Base-by-base conservation (phyloP, 805 yeast genomes). In the Candida sakaeoensis region DNA sequence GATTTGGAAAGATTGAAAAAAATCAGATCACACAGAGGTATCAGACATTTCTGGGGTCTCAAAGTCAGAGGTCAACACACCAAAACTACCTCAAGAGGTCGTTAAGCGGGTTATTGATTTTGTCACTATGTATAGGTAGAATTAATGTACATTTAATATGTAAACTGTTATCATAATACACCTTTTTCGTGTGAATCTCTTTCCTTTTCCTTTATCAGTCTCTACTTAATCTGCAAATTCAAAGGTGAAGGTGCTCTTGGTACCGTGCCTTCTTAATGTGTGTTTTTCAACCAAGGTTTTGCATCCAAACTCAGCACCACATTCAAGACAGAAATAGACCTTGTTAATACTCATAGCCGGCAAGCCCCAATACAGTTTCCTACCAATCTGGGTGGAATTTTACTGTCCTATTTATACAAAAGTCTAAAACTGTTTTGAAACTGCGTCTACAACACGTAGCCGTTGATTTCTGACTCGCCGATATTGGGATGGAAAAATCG, bases 31-130 rank as follows among this genome's bases (percentile, higher is more conserved):
- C 99, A 93, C 93, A 83, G 98, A 79, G 99, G 99, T 91, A 85
- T 93, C 76, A 89, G 99, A 85, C 99, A 93, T 82, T 90, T 83
- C 91, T 93, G 97, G 98, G 97, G 97, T 74, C 80, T 93, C 74
- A 93, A 93, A 82, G 99, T 95, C 75, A 89, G 99, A 84, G 99
- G 99, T 80, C 99, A 93, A 82, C 99, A 93, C 82, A 93, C 99
- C 84, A 93, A 93, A 86, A 91, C 99, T 73, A 93, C 99, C 65
- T 95, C 97, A 74, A 89, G 99, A 81, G 90, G 95, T 60, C 72
- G 68, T 61, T 68, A 43, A 43, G 22, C 12, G 22, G 15, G 12
- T 33, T 24, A 3, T 21, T n/a, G n/a, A n/a, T n/a, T n/a, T n/a
- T n/a, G n/a, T n/a, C n/a, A n/a, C n/a, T 32, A 15, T 32, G 26